Percentiles rank a stretch among this genome's conserved stretches.
Conservation (phyloP, 176 grass and related monocot species). For the Cenchrus purpureus region DNA sequence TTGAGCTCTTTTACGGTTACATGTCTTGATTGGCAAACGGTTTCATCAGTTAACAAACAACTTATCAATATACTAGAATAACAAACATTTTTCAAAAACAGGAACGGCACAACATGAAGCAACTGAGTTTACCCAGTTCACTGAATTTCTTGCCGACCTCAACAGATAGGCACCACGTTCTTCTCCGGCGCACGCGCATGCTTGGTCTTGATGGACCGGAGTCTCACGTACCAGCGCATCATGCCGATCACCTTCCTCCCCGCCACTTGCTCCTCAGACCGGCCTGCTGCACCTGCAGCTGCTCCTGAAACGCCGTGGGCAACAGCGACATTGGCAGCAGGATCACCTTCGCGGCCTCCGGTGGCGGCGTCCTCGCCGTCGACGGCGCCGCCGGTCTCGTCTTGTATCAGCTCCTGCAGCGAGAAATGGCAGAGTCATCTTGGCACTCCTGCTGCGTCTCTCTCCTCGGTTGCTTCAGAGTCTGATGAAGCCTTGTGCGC, state of each 20-base stretch:
- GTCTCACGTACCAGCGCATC: constrained; percentile 31
- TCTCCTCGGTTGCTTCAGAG: too few relatives aligned
- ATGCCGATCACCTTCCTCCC: constrained; percentile 30
- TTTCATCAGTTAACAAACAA: too few relatives aligned
- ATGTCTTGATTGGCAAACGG: too few relatives aligned
- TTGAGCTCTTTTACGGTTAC: too few relatives aligned
- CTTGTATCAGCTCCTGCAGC: constrained; percentile 46
- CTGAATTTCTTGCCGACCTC: neutral
- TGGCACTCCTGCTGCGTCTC: too few relatives aligned
- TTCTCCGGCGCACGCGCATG: neutral
- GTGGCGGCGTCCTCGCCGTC: neutral
- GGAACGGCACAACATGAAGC: neutral
- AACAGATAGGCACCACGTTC: neutral
- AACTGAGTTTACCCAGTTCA: neutral
- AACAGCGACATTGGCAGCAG: too few relatives aligned
- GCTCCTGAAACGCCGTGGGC: too few relatives aligned
- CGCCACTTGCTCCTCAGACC: neutral
- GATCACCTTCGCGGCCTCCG: neutral
- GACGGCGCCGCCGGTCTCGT: constrained; percentile 2
- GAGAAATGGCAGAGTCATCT: constrained; percentile 19
- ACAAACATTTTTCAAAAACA: neutral
- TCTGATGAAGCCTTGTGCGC: neutral
- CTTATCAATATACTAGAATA: neutral
- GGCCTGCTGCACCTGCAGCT: neutral
- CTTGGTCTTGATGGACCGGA: constrained; percentile 34